Conservation (phyloP, 2,329 filamentous ascomycete species). For the Fusarium compactum region DNA sequence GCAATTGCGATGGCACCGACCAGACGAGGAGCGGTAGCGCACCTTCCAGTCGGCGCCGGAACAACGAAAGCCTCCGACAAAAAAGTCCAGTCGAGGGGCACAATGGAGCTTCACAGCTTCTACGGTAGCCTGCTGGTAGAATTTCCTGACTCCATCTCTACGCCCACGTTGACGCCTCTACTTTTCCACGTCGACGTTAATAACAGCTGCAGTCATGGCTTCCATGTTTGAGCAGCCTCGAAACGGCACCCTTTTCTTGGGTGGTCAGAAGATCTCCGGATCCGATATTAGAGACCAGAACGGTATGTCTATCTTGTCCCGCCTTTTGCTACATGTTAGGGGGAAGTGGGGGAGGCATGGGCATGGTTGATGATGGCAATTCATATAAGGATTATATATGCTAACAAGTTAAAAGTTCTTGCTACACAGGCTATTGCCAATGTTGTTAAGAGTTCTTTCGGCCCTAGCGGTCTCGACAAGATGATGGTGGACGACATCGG, state of each 20-base stretch:
- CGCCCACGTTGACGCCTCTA: slow-evolving; percentile 46
- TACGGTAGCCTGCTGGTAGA: slow-evolving; percentile 47
- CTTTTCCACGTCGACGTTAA: slow-evolving; percentile 41
- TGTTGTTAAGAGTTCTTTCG: slow-evolving; percentile 99
- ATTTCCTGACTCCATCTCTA: slow-evolving; percentile 49
- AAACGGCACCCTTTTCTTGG: slow-evolving; percentile 96
- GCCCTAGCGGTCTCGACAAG: slow-evolving; percentile 96
- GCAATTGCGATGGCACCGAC: background rate
- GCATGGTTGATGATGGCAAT: slow-evolving; percentile 36
- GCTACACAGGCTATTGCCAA: slow-evolving; percentile 98
- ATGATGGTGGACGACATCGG: slow-evolving; percentile 99
- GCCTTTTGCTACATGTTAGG: slow-evolving; percentile 42
- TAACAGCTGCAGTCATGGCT: slow-evolving; percentile 72
- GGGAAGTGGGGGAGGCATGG: slow-evolving; percentile 42
- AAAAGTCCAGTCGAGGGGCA: slow-evolving; percentile 47
- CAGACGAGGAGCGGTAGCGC: slow-evolving; percentile 3
- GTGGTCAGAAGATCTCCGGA: slow-evolving; percentile 96
- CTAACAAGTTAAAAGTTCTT: slow-evolving; percentile 69
- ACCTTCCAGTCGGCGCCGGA: slow-evolving; percentile 42
- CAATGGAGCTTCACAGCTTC: slow-evolving; percentile 49
- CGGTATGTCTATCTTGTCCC: slow-evolving; percentile 64
- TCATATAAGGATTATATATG: slow-evolving; percentile 12
- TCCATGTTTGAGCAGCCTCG: slow-evolving; percentile 96
- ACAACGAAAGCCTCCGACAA: slow-evolving; percentile 46
- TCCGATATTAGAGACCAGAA: slow-evolving; percentile 98